Evolutionary conservation across 2,329 filamentous ascomycete species (phyloP).

Genomic region (Lasiodiplodia citricola): DNA sequence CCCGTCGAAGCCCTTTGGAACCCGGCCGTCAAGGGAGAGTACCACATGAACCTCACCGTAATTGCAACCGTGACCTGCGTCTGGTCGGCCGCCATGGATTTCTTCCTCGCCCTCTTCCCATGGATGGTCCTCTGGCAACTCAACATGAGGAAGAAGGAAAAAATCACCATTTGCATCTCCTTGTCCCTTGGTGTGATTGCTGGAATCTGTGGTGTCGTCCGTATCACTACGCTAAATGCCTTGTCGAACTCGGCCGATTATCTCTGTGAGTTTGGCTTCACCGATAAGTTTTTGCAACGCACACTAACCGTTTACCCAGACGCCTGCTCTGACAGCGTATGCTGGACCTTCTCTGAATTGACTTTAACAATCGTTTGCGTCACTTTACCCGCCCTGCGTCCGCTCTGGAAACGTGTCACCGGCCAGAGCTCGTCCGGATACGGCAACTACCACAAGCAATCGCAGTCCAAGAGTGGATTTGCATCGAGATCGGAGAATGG

Average conservation of each 20-base stretch:
- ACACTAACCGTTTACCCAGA: conserved; percentile 1
- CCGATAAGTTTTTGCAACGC: conserved; percentile 11
- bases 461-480: conserved; percentile 12
- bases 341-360: conserved; percentile 37
- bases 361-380: conserved; percentile 37
- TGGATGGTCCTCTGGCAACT: conserved; percentile 36
- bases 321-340: conserved; percentile 30
- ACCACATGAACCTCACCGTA: not conserved
- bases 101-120: conserved; percentile 36
- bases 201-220: conserved; percentile 33
- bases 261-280: conserved; percentile 32
- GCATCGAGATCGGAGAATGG: not conserved
- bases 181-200: conserved; percentile 36
- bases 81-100: conserved; percentile 32
- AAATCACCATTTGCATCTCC: conserved; percentile 39
- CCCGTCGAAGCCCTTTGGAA: conserved; percentile 14
- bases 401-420: conserved; percentile 30
- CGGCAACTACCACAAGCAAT: conserved; percentile 21
- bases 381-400: conserved; percentile 37
- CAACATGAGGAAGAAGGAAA: conserved; percentile 37
- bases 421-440: conserved; percentile 15
- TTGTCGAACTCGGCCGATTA: conserved; percentile 29
- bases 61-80: not conserved
- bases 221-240: conserved; percentile 34
- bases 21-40: not conserved